Evolutionary conservation across 2,329 filamentous ascomycete species (phyloP).

Genomic region (Zalaria sp.): DNA sequence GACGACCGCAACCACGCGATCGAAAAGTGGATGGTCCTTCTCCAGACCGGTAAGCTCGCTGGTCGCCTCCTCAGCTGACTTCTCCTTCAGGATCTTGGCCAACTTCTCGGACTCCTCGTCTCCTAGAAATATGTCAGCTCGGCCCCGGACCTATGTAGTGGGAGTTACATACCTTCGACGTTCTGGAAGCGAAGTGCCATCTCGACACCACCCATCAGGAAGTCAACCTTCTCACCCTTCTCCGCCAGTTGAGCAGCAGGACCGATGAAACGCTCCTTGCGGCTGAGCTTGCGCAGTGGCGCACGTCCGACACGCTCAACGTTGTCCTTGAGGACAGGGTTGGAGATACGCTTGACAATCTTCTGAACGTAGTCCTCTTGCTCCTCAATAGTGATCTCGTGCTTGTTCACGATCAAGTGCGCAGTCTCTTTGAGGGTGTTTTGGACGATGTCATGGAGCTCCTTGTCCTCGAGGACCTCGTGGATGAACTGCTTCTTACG

Average conservation of each 20-base stretch:
- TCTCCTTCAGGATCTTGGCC: conserved; percentile 67
- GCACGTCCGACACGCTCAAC: conserved; percentile 93
- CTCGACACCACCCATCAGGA: conserved; percentile 71
- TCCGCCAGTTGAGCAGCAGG: conserved; percentile 84
- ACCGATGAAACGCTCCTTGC: conserved; percentile 91
- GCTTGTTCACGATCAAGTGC: conserved; percentile 72
- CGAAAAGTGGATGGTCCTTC: conserved; percentile 61
- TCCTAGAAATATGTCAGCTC: too few relatives aligned
- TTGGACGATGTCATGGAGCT: conserved; percentile 67
- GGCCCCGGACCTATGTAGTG: too few relatives aligned
- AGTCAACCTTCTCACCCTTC: conserved; percentile 55
- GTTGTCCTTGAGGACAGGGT: conserved; percentile 81
- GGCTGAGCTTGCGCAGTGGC: conserved; percentile 81
- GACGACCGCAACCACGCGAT: conserved; percentile 62
- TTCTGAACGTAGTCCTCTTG: conserved; percentile 81
- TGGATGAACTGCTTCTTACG: conserved; percentile 76
- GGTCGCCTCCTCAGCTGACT: conserved; percentile 60
- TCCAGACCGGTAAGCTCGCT: conserved; percentile 71
- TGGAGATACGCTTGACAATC: conserved; percentile 86
- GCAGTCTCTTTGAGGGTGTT: conserved; percentile 76
- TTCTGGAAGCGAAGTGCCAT: conserved; percentile 94
- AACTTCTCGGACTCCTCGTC: conserved; percentile 84
- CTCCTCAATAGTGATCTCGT: conserved; percentile 58
- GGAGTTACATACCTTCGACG: conserved; percentile 44
- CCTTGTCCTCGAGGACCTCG: conserved; percentile 68